Base-by-base conservation (phyloP, 495 filamentous ascomycete species). In the Aspergillus incahuasiensis region DNA sequence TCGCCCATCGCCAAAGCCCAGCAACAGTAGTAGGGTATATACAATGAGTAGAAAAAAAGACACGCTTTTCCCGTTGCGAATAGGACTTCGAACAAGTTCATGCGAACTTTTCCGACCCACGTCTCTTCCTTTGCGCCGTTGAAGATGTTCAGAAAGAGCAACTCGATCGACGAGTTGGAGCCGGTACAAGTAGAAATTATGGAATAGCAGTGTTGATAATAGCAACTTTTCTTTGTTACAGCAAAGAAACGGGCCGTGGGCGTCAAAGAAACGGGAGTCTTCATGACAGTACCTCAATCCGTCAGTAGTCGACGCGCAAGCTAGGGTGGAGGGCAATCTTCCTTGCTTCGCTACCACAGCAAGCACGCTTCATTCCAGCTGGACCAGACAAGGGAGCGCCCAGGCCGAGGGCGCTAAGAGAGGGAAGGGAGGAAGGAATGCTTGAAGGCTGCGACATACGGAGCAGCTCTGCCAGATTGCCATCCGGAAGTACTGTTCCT, bases 361-460 rank as follows among this genome's bases (percentile, higher is more conserved):
- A 77, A 42, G 74, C 74, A 43, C 74, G 72, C 57, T 77, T 77
- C 67, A 74, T 77, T 38, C 74, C 73, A 12, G 62, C 68, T 6
- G 70, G 73, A 12, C 73, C 73, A 15, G 71, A 73, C 16, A 74
- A 60, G n/a, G 67, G 59, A 18, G 58, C 58, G 20, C 47, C 60
- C 13, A 58, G 52, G n/a, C 62, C 57, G 12, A 69, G 52, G n/a
- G 63, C 55, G 38, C 54, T 56, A 20, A 70, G 22, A 11, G 57
- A 52, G 9, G 59, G 34, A 12, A 52, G 59, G 2, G 56, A 56
- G 18, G 55, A 32, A 19, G 55, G 54, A 21, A 48, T 16, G 15
- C 20, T 54, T 5, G 32, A 35, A 4, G 63, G 22, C 43, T 64
- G 65, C 6, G 66, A 50, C 8, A 67, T 44, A 46, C 75, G 60